Conservation (phyloP, 495 filamentous ascomycete genomes). For the Penicillium egyptiacum region DNA sequence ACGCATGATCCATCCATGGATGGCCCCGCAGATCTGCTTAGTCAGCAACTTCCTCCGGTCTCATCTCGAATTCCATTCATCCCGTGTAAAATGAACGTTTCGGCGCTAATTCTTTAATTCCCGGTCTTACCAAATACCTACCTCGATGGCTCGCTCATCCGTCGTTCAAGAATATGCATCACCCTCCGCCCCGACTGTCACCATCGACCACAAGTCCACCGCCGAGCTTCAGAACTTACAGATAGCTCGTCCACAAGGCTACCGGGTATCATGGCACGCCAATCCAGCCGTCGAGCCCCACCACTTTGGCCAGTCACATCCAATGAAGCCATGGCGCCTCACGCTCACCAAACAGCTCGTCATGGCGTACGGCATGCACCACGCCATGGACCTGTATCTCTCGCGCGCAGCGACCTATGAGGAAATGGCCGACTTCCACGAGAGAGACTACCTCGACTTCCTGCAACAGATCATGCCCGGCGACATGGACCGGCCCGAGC, state of each 20-base stretch:
- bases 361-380: conserved; percentile 89
- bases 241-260: conserved; percentile 75
- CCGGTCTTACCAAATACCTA: conserved; percentile 1
- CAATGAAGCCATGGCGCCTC: conserved; percentile 98
- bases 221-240: conserved; percentile 67
- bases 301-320: conserved; percentile 92
- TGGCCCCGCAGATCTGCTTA: conserved; percentile 8
- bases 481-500: conserved; percentile 48
- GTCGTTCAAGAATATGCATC: conserved; percentile 73
- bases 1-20: too few relatives aligned
- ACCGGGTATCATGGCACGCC: conserved; percentile 95
- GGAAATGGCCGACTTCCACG: conserved; percentile 85
- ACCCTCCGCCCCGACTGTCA: conserved; percentile 58
- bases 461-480: conserved; percentile 51
- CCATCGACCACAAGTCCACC: conserved; percentile 63
- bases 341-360: conserved; percentile 94
- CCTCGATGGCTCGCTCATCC: conserved; percentile 45
- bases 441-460: conserved; percentile 86
- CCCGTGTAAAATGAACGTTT: conserved; percentile 3
- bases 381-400: conserved; percentile 90
- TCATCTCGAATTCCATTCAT: conserved; percentile 3
- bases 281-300: conserved; percentile 94
- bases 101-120: conserved; percentile 2
- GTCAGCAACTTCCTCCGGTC: background rate
- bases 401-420: conserved; percentile 80